Conservation (phyloP, 257 asterid species). For the Catharanthus roseus region DNA sequence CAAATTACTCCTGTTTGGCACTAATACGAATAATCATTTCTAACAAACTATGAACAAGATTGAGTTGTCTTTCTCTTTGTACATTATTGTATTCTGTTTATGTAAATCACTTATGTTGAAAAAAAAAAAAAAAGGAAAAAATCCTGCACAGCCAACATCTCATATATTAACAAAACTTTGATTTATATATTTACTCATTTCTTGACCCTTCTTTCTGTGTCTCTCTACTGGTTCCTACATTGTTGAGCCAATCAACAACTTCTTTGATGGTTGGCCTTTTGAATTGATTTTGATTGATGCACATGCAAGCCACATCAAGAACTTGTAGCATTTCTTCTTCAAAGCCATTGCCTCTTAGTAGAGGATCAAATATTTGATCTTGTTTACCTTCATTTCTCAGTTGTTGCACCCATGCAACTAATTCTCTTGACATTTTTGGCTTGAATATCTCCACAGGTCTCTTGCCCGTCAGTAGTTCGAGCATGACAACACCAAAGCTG, state of each 20-base stretch:
- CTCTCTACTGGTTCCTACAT: constrained; percentile 39
- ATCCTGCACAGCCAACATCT: constrained; percentile 11
- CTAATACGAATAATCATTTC: not conserved
- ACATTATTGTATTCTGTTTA: constrained; percentile 27
- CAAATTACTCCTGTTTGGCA: not conserved
- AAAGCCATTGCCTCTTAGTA: constrained; percentile 57
- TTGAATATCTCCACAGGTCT: constrained; percentile 83
- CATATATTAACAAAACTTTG: constrained; percentile 25
- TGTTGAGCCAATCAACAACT: constrained; percentile 72
- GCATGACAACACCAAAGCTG: constrained; percentile 91
- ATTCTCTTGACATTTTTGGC: constrained; percentile 65
- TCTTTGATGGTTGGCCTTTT: constrained; percentile 80
- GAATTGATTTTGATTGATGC: constrained; percentile 73
- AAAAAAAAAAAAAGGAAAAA: constrained; percentile 19
- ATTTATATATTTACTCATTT: constrained; percentile 17
- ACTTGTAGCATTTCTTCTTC: constrained; percentile 77
- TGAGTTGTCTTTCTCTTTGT: constrained; percentile 25
- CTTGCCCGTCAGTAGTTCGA: constrained; percentile 76
- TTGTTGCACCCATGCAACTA: constrained; percentile 76
- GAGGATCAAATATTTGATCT: constrained; percentile 68
- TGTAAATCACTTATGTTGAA: constrained; percentile 18
- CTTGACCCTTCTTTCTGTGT: constrained; percentile 32
- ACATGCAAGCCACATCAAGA: constrained; percentile 82
- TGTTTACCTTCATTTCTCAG: constrained; percentile 69
- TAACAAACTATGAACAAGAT: constrained; percentile 2